Evolutionary conservation across 2,329 filamentous ascomycete species (phyloP).

Genomic region (Fusarium sp.): DNA sequence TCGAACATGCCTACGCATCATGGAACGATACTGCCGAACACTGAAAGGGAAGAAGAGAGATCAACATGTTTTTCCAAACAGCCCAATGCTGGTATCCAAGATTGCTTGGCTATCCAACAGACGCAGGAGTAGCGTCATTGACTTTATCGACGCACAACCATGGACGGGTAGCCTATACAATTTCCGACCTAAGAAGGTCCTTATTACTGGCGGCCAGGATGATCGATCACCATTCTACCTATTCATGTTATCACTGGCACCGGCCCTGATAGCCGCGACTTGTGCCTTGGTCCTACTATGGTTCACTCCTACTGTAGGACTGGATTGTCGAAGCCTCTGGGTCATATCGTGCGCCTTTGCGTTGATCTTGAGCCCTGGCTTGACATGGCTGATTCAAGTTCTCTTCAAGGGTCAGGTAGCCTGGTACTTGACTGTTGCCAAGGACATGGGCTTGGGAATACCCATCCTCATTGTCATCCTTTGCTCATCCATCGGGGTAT

Average conservation of each 20-base stretch:
- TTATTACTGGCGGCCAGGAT: neutral
- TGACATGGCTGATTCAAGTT: conserved; percentile 2
- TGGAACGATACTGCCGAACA: conserved; percentile 11
- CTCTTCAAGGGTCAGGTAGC: conserved; percentile 2
- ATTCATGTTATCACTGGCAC: neutral
- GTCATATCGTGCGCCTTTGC: neutral
- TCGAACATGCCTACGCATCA: conserved; percentile 10
- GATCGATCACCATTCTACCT: neutral
- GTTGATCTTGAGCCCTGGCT: conserved; percentile 2
- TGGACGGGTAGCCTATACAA: conserved; percentile 14
- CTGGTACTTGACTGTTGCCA: conserved; percentile 7
- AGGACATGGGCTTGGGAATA: neutral
- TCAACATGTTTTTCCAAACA: conserved; percentile 3
- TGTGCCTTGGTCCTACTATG: neutral
- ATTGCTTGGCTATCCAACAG: neutral
- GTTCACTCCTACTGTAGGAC: conserved; percentile 1
- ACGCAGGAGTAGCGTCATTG: neutral
- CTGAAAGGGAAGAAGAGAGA: conserved; percentile 8
- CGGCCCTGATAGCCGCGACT: neutral
- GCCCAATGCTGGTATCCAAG: neutral
- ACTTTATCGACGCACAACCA: conserved; percentile 11
- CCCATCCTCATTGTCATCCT: neutral
- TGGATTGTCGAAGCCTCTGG: conserved; percentile 2
- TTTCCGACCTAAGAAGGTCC: conserved; percentile 2
- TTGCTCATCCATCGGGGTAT: neutral